Evolutionary conservation across 495 filamentous ascomycete genomes (phyloP), one percentile per base, ranked within the genome.

Genomic region (Evansstolkia leycettana): DNA sequence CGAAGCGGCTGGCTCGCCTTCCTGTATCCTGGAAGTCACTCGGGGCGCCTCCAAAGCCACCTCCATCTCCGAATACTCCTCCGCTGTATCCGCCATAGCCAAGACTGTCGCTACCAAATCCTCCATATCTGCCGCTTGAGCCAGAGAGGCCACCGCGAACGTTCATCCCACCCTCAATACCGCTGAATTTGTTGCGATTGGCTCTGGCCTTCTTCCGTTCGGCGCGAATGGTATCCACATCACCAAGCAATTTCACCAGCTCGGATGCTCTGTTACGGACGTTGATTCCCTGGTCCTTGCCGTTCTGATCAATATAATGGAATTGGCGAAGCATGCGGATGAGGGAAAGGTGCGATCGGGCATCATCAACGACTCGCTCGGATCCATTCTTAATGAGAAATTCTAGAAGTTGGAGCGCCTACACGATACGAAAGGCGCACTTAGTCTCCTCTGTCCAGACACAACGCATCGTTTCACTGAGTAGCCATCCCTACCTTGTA

Each of bases 251-350:
- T 41, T 99, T 93, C 11, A 84, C 84, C 33, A 99, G 68, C 57
- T 96, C 92, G 58, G 94, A 94, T 19, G 89, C 84, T 29, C 92
- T 77, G 55, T 95, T 95, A 38, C 90, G 82, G 38, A 99, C 90
- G 50, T 99, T 99, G 51, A 96, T 76, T 43, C 90, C 90, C 59
- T 96, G 92, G 52, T 99, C 90, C 64, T 96, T 96, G 41, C 90
- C 92, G 53, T 95, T 96, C 52, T 68, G 68, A 46, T 96, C 90
- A 55, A 99, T 96, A 57, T 61, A 96, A 58, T 99, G 92, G 60
- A 99, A 99, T 52, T 99, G 90, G 36, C 90, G 82, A 26, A 99
- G 75, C 92, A 96, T 99, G 55, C 94, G 94, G 32, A 99, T 68
- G 17, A 95, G 75, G 13, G 86, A 89, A 51, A 96, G 72, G 54